Base-by-base conservation (phyloP, 495 filamentous ascomycete species). In the Tuber borchii region DNA sequence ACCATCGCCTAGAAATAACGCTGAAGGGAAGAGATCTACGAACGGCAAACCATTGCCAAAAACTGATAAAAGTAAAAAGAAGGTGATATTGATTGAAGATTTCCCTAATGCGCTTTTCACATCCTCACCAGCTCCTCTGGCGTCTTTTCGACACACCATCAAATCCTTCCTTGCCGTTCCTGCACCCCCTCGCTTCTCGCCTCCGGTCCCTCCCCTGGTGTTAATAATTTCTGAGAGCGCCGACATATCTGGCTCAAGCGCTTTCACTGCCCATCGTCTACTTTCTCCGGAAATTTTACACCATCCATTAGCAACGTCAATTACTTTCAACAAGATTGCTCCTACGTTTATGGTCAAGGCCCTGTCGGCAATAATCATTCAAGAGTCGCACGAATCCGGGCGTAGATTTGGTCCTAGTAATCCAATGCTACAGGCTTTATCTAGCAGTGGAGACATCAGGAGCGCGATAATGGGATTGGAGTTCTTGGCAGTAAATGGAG, bases 301-400 rank as follows among this genome's bases (percentile, higher is more conserved):
- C 69, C 92, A 98, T 82, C 89, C 91, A 2, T 88, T 88, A 40
- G 90, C 91, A 7, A 89, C 88, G 17, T 87, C 91, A 6, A 92
- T 99, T 71, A 93, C 95, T 78, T 98, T 97, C 84, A 97, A 98
- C 83, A 88, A 90, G 37, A 90, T 98, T 78, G 96, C 96, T 14
- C 90, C 93, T 0, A 96, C 95, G 0, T 90, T 93, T 56, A 88
- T 98, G 84, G 86, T 89, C 8, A 95, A 93, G 85, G 95, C 94
- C 5, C 85, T 99, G 20, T 90, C 92, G 61, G 82, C 91, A 26
- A 86, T 97, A 22, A 86, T 98, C 1, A 86, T 90, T 77, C 97
- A 95, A 83, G 93, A 97, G 81, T 90, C 93, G 1, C 86, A 88
- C 12, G 87, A 89, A 75, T 92, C 92, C 6, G 90, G 90, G 20